Conservation (phyloP, 2,329 filamentous ascomycete species). For the Fusarium virguliforme region DNA sequence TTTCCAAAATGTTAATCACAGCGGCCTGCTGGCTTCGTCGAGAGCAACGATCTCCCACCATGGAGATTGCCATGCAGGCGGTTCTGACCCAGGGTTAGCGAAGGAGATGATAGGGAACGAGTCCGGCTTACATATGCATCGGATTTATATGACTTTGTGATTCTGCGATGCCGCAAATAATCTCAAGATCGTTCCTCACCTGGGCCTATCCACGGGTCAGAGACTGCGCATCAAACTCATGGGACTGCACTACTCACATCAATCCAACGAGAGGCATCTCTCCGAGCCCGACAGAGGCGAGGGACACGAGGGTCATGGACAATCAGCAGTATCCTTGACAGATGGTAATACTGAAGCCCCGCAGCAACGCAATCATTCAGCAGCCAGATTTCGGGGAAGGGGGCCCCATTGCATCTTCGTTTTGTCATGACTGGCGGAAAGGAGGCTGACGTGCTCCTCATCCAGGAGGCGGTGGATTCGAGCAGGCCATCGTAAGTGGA, state of each 20-base stretch:
- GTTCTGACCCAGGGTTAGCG: slow-evolving; percentile 17
- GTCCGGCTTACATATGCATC: slow-evolving; percentile 43
- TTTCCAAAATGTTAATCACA: slow-evolving; percentile 28
- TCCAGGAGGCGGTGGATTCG: slow-evolving; percentile 46
- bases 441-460: slow-evolving; percentile 44
- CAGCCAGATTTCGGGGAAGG: slow-evolving; percentile 49
- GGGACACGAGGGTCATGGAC: slow-evolving; percentile 49
- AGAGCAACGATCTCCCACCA: slow-evolving; percentile 55
- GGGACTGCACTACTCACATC: slow-evolving; percentile 23
- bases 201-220: slow-evolving; percentile 32
- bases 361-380: slow-evolving; percentile 47
- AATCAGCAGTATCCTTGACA: slow-evolving; percentile 49
- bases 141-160: slow-evolving; percentile 44
- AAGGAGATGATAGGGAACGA: neutral
- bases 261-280: slow-evolving; percentile 29
- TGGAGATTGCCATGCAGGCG: slow-evolving; percentile 49
- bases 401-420: neutral
- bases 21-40: slow-evolving; percentile 27
- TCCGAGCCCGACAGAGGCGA: slow-evolving; percentile 42
- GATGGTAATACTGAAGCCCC: slow-evolving; percentile 51
- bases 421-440: slow-evolving; percentile 48
- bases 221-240: neutral
- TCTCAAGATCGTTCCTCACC: slow-evolving; percentile 45
- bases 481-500: slow-evolving; percentile 42
- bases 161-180: slow-evolving; percentile 51